These are phyloP conservation scores for Paxillus rubicundulus DNA, from an alignment of 768 basidiomycete genomes.

Conservation along the genomic window DNA sequence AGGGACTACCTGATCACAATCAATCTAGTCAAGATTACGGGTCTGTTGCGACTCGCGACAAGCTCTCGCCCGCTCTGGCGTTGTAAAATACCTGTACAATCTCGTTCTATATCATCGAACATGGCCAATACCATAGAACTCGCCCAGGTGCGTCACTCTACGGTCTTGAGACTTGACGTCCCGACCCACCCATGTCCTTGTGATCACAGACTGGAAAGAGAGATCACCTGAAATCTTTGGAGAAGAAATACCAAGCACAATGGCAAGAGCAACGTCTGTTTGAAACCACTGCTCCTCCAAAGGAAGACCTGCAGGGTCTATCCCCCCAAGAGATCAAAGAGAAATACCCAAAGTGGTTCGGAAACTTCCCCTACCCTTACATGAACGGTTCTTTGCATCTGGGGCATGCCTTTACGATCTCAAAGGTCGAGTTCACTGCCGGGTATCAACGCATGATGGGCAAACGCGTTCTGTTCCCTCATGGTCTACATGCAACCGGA, in stretches of 20 bases:
- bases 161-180: not conserved
- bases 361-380: conserved; percentile 94
- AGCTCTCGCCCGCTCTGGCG: conserved; percentile 28
- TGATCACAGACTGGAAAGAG: conserved; percentile 81
- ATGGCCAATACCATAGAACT: conserved; percentile 69
- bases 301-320: conserved; percentile 61
- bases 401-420: conserved; percentile 97
- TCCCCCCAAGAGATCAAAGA: conserved; percentile 63
- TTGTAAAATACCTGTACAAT: conserved; percentile 29
- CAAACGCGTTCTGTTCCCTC: conserved; percentile 93
- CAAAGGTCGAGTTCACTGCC: conserved; percentile 95
- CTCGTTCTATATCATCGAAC: conserved; percentile 14
- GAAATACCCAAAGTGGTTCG: conserved; percentile 95
- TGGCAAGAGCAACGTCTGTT: conserved; percentile 82
- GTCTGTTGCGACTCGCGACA: conserved; percentile 19
- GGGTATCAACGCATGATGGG: conserved; percentile 95
- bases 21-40: conserved; percentile 24
- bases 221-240: conserved; percentile 80
- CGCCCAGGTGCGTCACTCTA: conserved; percentile 45
- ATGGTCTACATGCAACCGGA: conserved; percentile 96
- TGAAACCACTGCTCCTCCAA: conserved; percentile 77
- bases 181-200: conserved; percentile 6
- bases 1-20: conserved; percentile 22
- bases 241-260: conserved; percentile 77
- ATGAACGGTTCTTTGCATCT: conserved; percentile 98